Evolutionary conservation across 164 flowering plant genomes (phyloP), one percentile per base, ranked within the genome.

Genomic region (Warburgia ugandensis): DNA sequence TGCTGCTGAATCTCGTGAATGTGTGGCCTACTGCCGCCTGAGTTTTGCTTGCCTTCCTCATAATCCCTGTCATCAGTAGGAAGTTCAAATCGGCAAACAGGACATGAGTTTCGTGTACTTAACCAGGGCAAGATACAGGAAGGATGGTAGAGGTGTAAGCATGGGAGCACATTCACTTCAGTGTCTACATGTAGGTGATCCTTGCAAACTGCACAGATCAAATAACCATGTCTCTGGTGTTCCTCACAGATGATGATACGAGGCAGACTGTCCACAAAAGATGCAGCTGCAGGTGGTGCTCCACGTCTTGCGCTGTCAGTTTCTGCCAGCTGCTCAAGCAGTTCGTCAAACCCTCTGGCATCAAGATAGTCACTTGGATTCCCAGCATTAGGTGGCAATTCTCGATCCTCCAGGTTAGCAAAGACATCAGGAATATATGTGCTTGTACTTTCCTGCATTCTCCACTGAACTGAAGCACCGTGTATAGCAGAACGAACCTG

Each of bases 51-150:
- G 40, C 71, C 73, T 44, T 71, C 78, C 54, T 81, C 95, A 44
- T 81, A 84, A 43, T 80, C 84, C 45, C 52, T 61, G 70, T 86
- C 88, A 69, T 91, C 96, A 23, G 95, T 86, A 17, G 94, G 97
- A 62, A 91, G 89, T 67, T 90, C 96, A 58, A 66, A 81, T 2
- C 97, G 79, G 64, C 96, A 86, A 45, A 91, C 75, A 14, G 97
- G 97, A 63, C 97, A 91, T 6, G 97, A 80, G 56, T 84, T 91
- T 37, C 94, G 74, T n/a, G 82, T 54, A 58, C 55, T 71, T 65
- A 91, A 64, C 97, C 97, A 91, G 40, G 91, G 92, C 63, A 75
- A 56, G 32, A 91, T 91, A 62, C 97, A 91, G 45, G 68, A 52
- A 43, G 84, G 79, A 62, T 91, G 97, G 52, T 86, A 91, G 25